Percentiles rank a stretch among this genome's conserved stretches.
These are phyloP conservation scores for Myrica gale DNA, from an alignment of 306 rosid species.

Conservation along the genomic window DNA sequence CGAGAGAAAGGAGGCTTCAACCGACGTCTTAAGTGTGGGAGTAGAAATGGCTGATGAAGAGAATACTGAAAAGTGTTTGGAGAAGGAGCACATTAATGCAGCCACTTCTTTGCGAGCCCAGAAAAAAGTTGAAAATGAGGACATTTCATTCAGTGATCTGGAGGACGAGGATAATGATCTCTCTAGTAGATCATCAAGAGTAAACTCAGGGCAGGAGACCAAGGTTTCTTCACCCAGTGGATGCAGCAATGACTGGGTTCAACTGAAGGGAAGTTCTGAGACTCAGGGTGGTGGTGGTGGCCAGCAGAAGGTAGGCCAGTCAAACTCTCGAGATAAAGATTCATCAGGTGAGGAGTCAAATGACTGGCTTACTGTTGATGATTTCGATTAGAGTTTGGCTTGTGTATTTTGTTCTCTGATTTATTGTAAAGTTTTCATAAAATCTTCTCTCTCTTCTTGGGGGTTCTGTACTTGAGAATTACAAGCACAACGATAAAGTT, in stretches of 20 bases:
- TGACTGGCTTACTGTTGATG: conserved; percentile 85
- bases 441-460: conserved; percentile 4
- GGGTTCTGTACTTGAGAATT: conserved; percentile 31
- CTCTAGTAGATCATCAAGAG: conserved; percentile 46
- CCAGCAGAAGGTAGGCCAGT: conserved; percentile 29
- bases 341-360: conserved; percentile 76
- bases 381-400: conserved; percentile 40
- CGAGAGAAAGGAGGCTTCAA: conserved; percentile 27
- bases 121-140: conserved; percentile 48
- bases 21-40: conserved; percentile 34
- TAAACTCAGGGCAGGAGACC: conserved; percentile 30
- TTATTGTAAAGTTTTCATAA: conserved; percentile 43
- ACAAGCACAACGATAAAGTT: conserved; percentile 23
- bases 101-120: conserved; percentile 37
- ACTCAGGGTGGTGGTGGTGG: conserved; percentile 29
- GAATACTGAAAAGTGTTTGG: conserved; percentile 43
- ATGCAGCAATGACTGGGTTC: conserved; percentile 81
- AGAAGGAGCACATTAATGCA: conserved; percentile 45
- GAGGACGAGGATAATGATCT: conserved; percentile 58
- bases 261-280: conserved; percentile 45
- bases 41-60: conserved; percentile 48
- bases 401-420: conserved; percentile 22
- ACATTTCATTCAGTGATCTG: conserved; percentile 76
- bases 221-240: conserved; percentile 57
- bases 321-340: conserved; percentile 48